These are phyloP conservation scores for Phytophthora parvispora DNA, from an alignment of 352 stramenopile genomes.

Conservation along the genomic window DNA sequence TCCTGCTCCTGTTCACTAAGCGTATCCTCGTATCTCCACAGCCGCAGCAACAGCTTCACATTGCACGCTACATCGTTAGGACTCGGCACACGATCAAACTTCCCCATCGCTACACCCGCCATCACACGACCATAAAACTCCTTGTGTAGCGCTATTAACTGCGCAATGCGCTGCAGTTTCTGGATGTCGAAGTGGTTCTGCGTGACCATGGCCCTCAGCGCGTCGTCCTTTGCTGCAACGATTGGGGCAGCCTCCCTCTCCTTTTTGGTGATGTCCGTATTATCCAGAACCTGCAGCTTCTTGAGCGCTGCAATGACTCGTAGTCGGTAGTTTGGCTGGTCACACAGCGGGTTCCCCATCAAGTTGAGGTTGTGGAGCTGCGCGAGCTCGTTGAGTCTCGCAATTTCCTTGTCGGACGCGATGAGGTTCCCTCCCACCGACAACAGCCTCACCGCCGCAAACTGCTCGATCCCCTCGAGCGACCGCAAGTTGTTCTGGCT, in stretches of 20 bases:
- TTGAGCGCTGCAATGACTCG: conserved; percentile 61
- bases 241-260: conserved; percentile 59
- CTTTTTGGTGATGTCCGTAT: conserved; percentile 61
- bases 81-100: conserved; percentile 69
- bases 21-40: conserved; percentile 63
- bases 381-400: conserved; percentile 39
- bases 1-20: conserved; percentile 40
- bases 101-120: conserved; percentile 36
- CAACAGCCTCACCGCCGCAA: conserved; percentile 62
- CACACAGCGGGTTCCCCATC: conserved; percentile 78
- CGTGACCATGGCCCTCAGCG: conserved; percentile 54
- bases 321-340: conserved; percentile 77
- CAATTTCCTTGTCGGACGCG: conserved; percentile 50
- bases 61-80: conserved; percentile 52
- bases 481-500: conserved; percentile 80
- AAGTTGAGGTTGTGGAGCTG: conserved; percentile 77
- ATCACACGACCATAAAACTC: conserved; percentile 73
- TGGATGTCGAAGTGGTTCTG: conserved; percentile 81
- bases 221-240: conserved; percentile 68
- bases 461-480: conserved; percentile 73
- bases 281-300: conserved; percentile 70
- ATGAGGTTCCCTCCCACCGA: conserved; percentile 76
- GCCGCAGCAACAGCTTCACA: conserved; percentile 44
- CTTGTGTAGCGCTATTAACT: conserved; percentile 58
- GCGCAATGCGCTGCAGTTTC: conserved; percentile 66